Conservation (phyloP, 2,329 filamentous ascomycete species). For the Trichoderma sp. region DNA sequence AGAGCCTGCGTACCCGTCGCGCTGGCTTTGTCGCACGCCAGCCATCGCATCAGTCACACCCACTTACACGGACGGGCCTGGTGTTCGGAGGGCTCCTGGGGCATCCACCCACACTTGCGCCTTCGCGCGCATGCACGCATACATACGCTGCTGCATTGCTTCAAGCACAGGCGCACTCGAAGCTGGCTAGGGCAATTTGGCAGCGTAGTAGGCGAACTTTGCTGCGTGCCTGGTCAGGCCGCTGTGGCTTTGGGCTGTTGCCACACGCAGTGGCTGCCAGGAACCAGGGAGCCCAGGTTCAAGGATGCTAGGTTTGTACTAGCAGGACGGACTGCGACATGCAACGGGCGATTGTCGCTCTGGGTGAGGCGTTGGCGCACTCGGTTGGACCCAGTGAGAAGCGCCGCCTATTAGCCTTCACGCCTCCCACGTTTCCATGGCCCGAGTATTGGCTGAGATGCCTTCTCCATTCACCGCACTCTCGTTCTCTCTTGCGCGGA, state of each 20-base stretch:
- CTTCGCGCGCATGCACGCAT: slow-evolving; percentile 22
- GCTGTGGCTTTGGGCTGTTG: slow-evolving; percentile 22
- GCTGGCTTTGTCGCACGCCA: slow-evolving; percentile 20
- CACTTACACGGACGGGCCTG: slow-evolving; percentile 6
- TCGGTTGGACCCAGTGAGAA: slow-evolving; percentile 21
- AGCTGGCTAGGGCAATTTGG: background rate
- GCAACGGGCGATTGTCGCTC: slow-evolving; percentile 24
- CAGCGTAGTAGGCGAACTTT: background rate
- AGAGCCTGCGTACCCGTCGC: slow-evolving; percentile 9
- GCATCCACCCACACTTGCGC: slow-evolving; percentile 25
- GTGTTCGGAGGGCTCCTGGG: slow-evolving; percentile 21
- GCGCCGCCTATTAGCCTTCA: slow-evolving; percentile 22
- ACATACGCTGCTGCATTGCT: slow-evolving; percentile 21
- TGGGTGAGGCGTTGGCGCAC: slow-evolving; percentile 26
- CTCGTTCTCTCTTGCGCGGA: background rate
- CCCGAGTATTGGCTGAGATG: slow-evolving; percentile 18
- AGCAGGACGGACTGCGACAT: slow-evolving; percentile 18
- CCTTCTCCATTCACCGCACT: slow-evolving; percentile 21
- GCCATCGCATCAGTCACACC: slow-evolving; percentile 26
- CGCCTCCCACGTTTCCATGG: slow-evolving; percentile 6
- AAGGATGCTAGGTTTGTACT: slow-evolving; percentile 4
- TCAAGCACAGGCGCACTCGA: slow-evolving; percentile 2
- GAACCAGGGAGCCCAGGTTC: slow-evolving; percentile 24
- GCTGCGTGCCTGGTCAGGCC: background rate
- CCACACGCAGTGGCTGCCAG: slow-evolving; percentile 19